Base-by-base conservation (phyloP, 2,329 filamentous ascomycete species). In the Cercospora berteroae region DNA sequence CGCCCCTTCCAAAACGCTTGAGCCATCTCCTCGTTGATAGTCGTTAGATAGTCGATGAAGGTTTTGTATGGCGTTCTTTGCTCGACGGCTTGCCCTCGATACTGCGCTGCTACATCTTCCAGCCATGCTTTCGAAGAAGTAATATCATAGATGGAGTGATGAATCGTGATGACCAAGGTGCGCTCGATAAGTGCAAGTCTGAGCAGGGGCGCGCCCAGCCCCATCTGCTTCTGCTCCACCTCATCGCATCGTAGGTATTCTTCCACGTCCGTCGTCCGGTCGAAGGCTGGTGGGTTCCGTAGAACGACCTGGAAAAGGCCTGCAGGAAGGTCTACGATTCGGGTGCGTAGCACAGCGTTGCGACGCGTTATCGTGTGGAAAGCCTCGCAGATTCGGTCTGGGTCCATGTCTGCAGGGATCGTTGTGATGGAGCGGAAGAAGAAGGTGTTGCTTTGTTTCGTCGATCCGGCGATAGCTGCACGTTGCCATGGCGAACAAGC, bases 381-480 rank as follows among this genome's bases (percentile, higher is more conserved):
- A 48, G 42, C 18, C 20, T 12, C 18, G 42, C 42, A 48, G 8
- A 48, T 23, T 23, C 18, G 42, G n/a, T 48, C n/a, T 23, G 42
- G 42, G 42, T 48, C 42, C 42, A 48, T 48, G 42, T 48, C 48
- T 52, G 20, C 20, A 7, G 20, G 48, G 2, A 52, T 13, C 2
- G 48, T 25, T 23, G 48, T 25, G 48, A 52, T 13, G 10, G 42
- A 48, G 42, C 42, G 42, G 8, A 48, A 48, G 42, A 48, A 48
- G 42, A 48, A 48, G 10, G 42, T 48, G 20, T 48, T 13, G 20
- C 18, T 48, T 23, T 82, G 79, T 72, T 84, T 85, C 61, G 81
- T 79, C 2, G 85, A 84, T 6, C 87, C 74, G 0, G 84, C 83
- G 78, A 87, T 83, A 1, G 87, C 48, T 8, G 50, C 57, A 20